Base-by-base conservation (phyloP, 2,329 filamentous ascomycete species). In the Ampelomyces quisqualis region DNA sequence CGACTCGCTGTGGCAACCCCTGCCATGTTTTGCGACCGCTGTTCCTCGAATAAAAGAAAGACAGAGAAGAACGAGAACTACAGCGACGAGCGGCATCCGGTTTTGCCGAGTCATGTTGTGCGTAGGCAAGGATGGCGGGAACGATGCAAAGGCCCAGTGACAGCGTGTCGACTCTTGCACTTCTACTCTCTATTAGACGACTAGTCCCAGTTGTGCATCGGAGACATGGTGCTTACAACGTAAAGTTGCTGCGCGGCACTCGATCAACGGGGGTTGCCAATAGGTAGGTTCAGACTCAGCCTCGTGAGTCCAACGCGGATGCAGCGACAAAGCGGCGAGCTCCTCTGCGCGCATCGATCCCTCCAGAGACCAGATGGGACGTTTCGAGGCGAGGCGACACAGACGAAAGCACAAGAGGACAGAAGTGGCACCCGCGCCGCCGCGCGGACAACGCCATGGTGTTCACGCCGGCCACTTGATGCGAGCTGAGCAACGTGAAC, bases 11-110 rank as follows among this genome's bases (percentile, higher is more conserved):
- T 15, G 71, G 71, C 17, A 73, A 34, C 2, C 57, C 55, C 21
- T 54, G 59, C 67, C 68, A 71, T 47, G 65, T 60, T 31, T 67
- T 58, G 28, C 58, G 60, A 10, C 55, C 49, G 13, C 58, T 51
- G 14, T 55, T 49, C 37, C 52, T 61, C 20, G 68, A 66, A 45
- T 70, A 70, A 40, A 73, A 60, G 51, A 73, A 68, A 40, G 70
- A 55, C 42, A 71, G 53, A 69, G 50, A 21, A 60, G 29, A 24
- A 57, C 47, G n/a, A 55, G 43, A 14, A 48, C 43, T 10, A 64
- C 38, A 29, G 63, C 62, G 26, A 68, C 49, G 23, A 68, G 41
- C 2, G 67, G 64, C 17, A 64, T 43, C 29, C 58, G 45, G 27
- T 54, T 64, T 39, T 55, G 51, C 41, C 58, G 57, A 37, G 47